These are phyloP conservation scores for Elaeagnus macrophylla DNA, from an alignment of 306 rosid genomes.

Conservation along the genomic window DNA sequence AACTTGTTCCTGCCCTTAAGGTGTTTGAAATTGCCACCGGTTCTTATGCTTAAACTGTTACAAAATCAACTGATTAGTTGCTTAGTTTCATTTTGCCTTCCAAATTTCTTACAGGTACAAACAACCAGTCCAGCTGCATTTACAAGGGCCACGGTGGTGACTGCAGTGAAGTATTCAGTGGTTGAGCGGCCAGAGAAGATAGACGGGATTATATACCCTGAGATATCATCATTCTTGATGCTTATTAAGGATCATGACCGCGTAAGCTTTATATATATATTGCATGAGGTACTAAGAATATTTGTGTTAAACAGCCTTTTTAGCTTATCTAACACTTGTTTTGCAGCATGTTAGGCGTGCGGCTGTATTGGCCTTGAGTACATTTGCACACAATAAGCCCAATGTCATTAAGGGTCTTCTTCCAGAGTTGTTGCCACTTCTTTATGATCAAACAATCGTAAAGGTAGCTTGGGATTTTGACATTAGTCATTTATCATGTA, in stretches of 20 bases:
- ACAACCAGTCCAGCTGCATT: constrained; percentile 87
- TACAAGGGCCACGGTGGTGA: constrained; percentile 97
- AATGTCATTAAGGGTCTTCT: constrained; percentile 93
- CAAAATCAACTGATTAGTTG: constrained; percentile 15
- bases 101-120: constrained; percentile 47
- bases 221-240: constrained; percentile 89
- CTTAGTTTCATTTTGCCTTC: constrained; percentile 7
- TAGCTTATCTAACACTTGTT: too few species aligned
- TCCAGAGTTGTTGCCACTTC: constrained; percentile 89
- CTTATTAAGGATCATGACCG: constrained; percentile 93
- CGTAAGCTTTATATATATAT: constrained; percentile 33
- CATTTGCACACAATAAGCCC: constrained; percentile 98
- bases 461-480: constrained; percentile 44
- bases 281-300: not conserved
- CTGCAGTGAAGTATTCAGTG: constrained; percentile 93
- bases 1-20: constrained; percentile 97
- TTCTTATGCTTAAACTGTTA: constrained; percentile 15
- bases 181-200: constrained; percentile 97
- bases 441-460: constrained; percentile 91
- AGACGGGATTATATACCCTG: constrained; percentile 89
- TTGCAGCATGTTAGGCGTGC: constrained; percentile 98
- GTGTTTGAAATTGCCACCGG: constrained; percentile 28
- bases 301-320: constrained; percentile 7
- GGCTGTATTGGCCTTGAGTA: constrained; percentile 94
- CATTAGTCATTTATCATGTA: not conserved